Evolutionary conservation across 2,329 filamentous ascomycete species (phyloP), one percentile per base, ranked within the genome.

Genomic region (Tolypocladium tropicale): DNA sequence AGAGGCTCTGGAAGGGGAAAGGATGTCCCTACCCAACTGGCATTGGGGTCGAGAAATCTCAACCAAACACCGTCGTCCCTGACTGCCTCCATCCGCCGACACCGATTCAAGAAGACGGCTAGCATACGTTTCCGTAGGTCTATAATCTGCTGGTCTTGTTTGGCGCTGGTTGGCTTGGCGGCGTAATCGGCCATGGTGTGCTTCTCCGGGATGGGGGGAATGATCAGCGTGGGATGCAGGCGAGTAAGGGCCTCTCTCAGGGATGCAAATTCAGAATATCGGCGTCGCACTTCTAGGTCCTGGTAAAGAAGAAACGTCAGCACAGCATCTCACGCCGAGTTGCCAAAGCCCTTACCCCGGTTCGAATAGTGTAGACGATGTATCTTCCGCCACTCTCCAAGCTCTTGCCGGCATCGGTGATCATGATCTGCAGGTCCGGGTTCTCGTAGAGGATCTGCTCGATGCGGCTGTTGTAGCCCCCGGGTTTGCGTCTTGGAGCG

Each of bases 121-220:
- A 99, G 72, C 94, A 99, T 99, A 65, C 94, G 89, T 76, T 97
- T 97, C 58, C 94, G 84, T 61, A 97, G 76, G 68, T 99, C 94
- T 61, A 99, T 99, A 50, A 97, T 99, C 58, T 93, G 89, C 57
- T 91, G 87, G 69, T 99, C 95, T 72, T 99, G 93, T 71, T 96
- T 99, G 21, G 95, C 95, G 66, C 93, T 96, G 39, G 94, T 99
- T 2, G 95, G 94, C 65, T 96, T 97, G 32, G 95, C 92, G 18
- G 94, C 94, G 68, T 99, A 99, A 71, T 99, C 94, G 59, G 93
- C 93, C 88, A 99, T 95, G 50, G 91, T 94, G 72, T 99, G 94
- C 73, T 99, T 99, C 74, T 99, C 95, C 25, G 94, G 94, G 65
- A 99, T 99, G 3, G 94, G 94, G 9, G 94, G 95, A 54, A 99